Conservation (phyloP, 148 eudicot genomes). For the Cornus suecica region DNA sequence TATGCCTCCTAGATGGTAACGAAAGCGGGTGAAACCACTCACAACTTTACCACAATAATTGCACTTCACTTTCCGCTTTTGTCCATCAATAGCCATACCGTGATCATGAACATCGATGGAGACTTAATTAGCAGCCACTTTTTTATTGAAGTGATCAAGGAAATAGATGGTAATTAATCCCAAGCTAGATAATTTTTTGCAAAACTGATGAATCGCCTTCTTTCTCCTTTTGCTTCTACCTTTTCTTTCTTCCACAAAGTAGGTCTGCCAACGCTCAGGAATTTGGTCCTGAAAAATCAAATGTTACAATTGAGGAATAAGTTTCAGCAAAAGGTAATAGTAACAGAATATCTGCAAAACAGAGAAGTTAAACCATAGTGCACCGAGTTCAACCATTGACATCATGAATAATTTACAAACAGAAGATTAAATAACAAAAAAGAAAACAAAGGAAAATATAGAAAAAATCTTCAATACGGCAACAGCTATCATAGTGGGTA, state of each 20-base stretch:
- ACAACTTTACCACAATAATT: constrained; percentile 49
- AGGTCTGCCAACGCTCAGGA: no score
- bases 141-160: not conserved
- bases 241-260: not conserved
- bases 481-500: no score
- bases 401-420: no score
- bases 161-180: not conserved
- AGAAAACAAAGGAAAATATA: no score
- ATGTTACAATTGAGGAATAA: no score
- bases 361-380: no score
- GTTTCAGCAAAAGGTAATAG: no score
- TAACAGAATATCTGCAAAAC: no score
- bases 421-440: no score
- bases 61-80: constrained; percentile 40
- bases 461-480: no score
- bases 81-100: constrained; percentile 40
- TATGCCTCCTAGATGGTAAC: constrained; percentile 44
- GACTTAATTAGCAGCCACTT: constrained; percentile 12
- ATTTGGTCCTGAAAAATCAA: no score
- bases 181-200: not conserved
- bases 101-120: constrained; percentile 29
- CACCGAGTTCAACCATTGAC: no score
- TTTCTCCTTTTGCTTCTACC: not conserved
- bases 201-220: not conserved
- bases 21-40: constrained; percentile 44